Base-by-base conservation (phyloP, 164 flowering plant species). In the Aristolochia contorta region DNA sequence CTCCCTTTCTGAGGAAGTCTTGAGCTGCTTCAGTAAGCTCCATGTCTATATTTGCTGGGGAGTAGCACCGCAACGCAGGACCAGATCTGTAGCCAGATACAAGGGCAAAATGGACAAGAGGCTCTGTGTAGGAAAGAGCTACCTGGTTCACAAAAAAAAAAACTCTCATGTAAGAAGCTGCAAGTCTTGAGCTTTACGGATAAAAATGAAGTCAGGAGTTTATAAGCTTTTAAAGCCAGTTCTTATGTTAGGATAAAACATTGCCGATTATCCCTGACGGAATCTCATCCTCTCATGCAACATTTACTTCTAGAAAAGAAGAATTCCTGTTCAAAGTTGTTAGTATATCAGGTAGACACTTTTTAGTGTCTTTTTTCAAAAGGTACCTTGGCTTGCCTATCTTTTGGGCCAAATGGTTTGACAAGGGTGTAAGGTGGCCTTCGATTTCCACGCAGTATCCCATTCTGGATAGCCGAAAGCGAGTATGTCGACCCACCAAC, bases 51-150 rank as follows among this genome's bases (percentile, higher is more conserved):
- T 83, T 60, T 41, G 79, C 81, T 33, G 89, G 86, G 37, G 96
- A 87, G 76, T 80, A 90, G 75, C 89, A 87, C 30, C 86, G 78
- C 47, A 90, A 86, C 57, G 85, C 79, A 59, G 97, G 97, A 32
- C 92, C 87, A 58, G 92, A 84, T 70, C 85, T 82, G 46, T 64
- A 71, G 24, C 96, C 97, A 65, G 58, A 71, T 56, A 82, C 89
- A 55, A 91, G 71, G 6, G 93, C 88, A 69, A 91, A 91, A 67
- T 91, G 96, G 67, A 83, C 74, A 18, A 87, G 78, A 63, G 97
- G 93, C 69, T 91, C 96, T 7, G 79, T 57, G 58, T 79, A 76
- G 16, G 86, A 78, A 64, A 90, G 83, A 64, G 84, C 84, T 2
- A 84, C 82, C 97, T 90, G 77, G 37, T 24, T 47, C 58, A 67